Conservation (phyloP, 495 filamentous ascomycete genomes). For the Halenospora varia region DNA sequence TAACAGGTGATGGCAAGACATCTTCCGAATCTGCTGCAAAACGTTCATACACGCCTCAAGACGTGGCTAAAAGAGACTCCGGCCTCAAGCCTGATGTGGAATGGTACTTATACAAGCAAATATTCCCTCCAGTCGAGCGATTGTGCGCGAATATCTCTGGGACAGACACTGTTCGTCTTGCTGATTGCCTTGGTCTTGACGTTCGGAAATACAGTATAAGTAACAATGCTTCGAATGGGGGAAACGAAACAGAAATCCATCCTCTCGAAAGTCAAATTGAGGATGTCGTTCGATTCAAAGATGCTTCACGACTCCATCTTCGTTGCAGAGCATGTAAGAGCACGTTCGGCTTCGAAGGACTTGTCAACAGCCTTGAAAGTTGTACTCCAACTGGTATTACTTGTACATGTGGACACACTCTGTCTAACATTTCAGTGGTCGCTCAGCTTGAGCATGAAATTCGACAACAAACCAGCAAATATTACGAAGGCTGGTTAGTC, state of each 20-base stretch:
- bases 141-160: constrained; percentile 93
- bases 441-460: constrained; percentile 85
- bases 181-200: constrained; percentile 91
- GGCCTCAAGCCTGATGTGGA: constrained; percentile 82
- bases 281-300: constrained; percentile 78
- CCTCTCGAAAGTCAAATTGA: constrained; percentile 92
- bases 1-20: constrained; percentile 72
- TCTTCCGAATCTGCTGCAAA: constrained; percentile 75
- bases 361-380: constrained; percentile 50
- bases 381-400: constrained; percentile 68
- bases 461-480: constrained; percentile 68
- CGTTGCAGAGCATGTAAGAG: constrained; percentile 78
- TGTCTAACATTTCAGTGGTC: constrained; percentile 69
- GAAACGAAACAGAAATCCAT: constrained; percentile 64
- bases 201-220: constrained; percentile 77
- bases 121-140: constrained; percentile 97
- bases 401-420: constrained; percentile 63
- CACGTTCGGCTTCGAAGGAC: constrained; percentile 68
- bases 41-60: constrained; percentile 80
- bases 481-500: constrained; percentile 88
- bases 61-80: constrained; percentile 72
- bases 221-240: constrained; percentile 46
- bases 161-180: constrained; percentile 81
- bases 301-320: constrained; percentile 68
- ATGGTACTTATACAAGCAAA: constrained; percentile 97